Base-by-base conservation (phyloP, 2,329 filamentous ascomycete genomes). In the Alternaria brassicae region DNA sequence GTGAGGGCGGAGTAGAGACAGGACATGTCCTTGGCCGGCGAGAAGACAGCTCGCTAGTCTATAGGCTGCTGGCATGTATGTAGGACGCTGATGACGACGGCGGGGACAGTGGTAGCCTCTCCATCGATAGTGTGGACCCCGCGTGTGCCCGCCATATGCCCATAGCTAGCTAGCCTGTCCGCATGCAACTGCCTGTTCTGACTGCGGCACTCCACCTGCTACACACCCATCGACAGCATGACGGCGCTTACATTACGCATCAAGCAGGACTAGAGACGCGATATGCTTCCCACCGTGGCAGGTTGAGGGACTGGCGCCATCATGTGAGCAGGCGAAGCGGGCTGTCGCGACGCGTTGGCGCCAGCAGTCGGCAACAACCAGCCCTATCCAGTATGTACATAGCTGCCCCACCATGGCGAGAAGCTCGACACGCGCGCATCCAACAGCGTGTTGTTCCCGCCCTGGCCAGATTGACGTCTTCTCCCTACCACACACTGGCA, bases 111-210 rank as follows among this genome's bases (percentile, higher is more conserved):
- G 9, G 39, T 40, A 55, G 36, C 58, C 50, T 60, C 50, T 60
- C 60, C 56, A 15, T 15, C 39, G 30, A 45, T 56, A 32, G 53
- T 44, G 52, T 62, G 58, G 58, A 63, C 69, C 70, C 71, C 70
- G 68, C 37, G 37, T 39, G 37, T 40, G 37, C 19, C 37, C 37
- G 3, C 36, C 36, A 21, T 61, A 47, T 47, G 62, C 65, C 64
- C 62, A 56, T 39, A 12, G 8, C 17, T 53, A 48, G 44, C 56
- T 65, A 58, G 58, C 61, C 60, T 53, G 49, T 56, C 56, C 69
- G 70, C 64, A 60, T 70, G 55, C 56, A 68, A 66, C 61, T 74
- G 63, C 71, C 70, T 49, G 15, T 66, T 71, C 37, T 63, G 40
- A 68, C 58, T 36, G n/a, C 51, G 44, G 47, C 49, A 60, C 62